Evolutionary conservation across 441 rosid species (phyloP).

Genomic region (Theobroma grandiflorum): DNA sequence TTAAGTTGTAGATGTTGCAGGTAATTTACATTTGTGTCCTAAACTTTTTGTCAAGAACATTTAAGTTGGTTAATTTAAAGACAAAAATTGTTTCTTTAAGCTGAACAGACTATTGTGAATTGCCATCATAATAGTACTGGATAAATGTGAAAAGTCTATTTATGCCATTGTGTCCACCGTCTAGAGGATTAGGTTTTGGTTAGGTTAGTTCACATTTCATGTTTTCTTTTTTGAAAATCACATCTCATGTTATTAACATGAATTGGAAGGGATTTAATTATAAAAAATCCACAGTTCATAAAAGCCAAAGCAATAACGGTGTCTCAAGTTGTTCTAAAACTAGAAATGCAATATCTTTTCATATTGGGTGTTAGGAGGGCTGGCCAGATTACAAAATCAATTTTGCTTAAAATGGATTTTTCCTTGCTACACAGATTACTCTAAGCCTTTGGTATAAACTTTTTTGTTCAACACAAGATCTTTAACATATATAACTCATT

Average conservation of each 20-base stretch:
- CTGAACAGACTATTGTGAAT: background rate
- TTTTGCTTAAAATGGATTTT: background rate
- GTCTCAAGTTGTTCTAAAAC: background rate
- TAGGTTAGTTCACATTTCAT: background rate
- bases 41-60: too few species aligned
- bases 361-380: background rate
- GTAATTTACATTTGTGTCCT: too few species aligned
- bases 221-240: background rate
- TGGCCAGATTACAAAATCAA: background rate
- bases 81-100: background rate
- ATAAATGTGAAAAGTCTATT: background rate
- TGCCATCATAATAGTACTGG: background rate
- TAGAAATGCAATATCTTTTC: background rate
- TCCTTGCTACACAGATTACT: background rate
- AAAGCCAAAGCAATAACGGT: background rate
- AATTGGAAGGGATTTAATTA: background rate
- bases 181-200: background rate
- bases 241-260: conserved; percentile 11
- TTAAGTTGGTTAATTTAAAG: background rate
- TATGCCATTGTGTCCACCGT: background rate
- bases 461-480: background rate
- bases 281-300: background rate
- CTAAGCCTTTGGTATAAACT: background rate
- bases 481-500: background rate
- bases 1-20: background rate